These are phyloP conservation scores for Capronia epimyces DNA, from an alignment of 2,329 filamentous ascomycete genomes.

Conservation along the genomic window DNA sequence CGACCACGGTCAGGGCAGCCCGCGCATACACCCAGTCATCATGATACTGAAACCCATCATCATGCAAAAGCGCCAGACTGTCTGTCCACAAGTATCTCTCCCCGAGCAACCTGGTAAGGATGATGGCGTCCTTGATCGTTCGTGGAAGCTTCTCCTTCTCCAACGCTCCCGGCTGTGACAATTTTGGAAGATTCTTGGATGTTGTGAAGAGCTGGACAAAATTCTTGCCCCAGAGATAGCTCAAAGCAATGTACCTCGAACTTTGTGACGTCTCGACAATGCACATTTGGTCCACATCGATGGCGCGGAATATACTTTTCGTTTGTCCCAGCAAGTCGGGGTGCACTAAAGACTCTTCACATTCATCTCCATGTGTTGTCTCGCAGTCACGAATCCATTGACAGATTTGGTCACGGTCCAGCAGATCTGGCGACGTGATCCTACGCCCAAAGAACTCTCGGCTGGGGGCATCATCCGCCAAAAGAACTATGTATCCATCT, in stretches of 20 bases:
- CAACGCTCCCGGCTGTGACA: slow-evolving; percentile 25
- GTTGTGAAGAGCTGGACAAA: slow-evolving; percentile 29
- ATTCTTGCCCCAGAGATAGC: slow-evolving; percentile 30
- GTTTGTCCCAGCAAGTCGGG: slow-evolving; percentile 22
- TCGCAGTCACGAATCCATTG: slow-evolving; percentile 27
- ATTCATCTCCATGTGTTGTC: slow-evolving; percentile 25
- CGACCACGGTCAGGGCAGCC: slow-evolving; percentile 25
- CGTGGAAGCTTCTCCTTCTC: slow-evolving; percentile 27
- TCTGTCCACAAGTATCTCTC: slow-evolving; percentile 30
- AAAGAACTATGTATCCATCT: slow-evolving; percentile 29
- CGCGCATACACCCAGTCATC: slow-evolving; percentile 30
- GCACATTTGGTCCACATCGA: slow-evolving; percentile 29
- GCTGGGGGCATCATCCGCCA: slow-evolving; percentile 28
- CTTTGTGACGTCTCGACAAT: slow-evolving; percentile 23
- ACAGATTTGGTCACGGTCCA: slow-evolving; percentile 23
- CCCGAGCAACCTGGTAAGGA: slow-evolving; percentile 26
- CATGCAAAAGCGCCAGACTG: slow-evolving; percentile 28
- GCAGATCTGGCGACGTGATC: slow-evolving; percentile 25
- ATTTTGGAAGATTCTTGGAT: slow-evolving; percentile 23
- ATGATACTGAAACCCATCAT: slow-evolving; percentile 29
- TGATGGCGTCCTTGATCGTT: slow-evolving; percentile 30
- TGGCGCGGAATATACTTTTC: slow-evolving; percentile 25
- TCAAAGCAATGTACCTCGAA: slow-evolving; percentile 28
- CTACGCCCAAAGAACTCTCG: slow-evolving; percentile 27
- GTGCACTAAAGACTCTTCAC: slow-evolving; percentile 28